A percentile compares a stretch with the other conserved stretches of the same genome.
These are phyloP conservation scores for Jaapia argillacea DNA, from an alignment of 768 basidiomycete genomes.

Conservation along the genomic window DNA sequence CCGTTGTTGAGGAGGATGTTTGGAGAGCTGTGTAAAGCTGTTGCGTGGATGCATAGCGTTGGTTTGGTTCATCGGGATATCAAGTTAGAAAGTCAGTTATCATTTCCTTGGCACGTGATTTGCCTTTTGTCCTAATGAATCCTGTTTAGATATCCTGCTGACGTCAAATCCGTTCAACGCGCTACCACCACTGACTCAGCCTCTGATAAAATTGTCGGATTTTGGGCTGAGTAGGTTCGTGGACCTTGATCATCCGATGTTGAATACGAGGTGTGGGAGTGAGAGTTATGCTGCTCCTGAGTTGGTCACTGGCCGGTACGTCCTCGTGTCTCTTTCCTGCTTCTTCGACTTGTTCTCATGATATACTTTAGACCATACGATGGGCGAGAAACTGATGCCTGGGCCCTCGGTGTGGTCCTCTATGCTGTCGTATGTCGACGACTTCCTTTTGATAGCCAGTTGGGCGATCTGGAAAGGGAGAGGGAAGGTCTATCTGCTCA, in stretches of 20 bases:
- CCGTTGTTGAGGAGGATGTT: conserved; percentile 58
- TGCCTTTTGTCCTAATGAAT: no score
- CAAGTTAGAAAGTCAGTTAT: conserved; percentile 65
- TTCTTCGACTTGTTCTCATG: no score
- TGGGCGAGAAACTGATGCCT: conserved; percentile 76
- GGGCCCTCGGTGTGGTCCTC: conserved; percentile 85
- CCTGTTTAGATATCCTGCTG: conserved; percentile 58
- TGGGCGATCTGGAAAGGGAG: conserved; percentile 14
- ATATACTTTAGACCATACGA: conserved; percentile 73
- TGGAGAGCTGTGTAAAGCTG: conserved; percentile 65
- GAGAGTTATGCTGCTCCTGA: conserved; percentile 86
- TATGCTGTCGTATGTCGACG: conserved; percentile 64
- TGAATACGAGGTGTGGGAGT: conserved; percentile 77
- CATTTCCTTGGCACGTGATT: no score
- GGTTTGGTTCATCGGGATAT: conserved; percentile 86
- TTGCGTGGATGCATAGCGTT: conserved; percentile 83
- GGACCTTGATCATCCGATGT: conserved; percentile 46
- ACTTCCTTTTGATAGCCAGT: conserved; percentile 55
- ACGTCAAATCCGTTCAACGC: conserved; percentile 34
- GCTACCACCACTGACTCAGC: conserved; percentile 32
- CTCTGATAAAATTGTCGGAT: conserved; percentile 77
- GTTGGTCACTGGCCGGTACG: conserved; percentile 51
- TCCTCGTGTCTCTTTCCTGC: no score
- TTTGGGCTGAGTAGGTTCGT: conserved; percentile 85
- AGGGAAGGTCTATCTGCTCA: no score